Evolutionary conservation across 208 protist species (phyloP).

Genomic region (Trypanosoma grayi): DNA sequence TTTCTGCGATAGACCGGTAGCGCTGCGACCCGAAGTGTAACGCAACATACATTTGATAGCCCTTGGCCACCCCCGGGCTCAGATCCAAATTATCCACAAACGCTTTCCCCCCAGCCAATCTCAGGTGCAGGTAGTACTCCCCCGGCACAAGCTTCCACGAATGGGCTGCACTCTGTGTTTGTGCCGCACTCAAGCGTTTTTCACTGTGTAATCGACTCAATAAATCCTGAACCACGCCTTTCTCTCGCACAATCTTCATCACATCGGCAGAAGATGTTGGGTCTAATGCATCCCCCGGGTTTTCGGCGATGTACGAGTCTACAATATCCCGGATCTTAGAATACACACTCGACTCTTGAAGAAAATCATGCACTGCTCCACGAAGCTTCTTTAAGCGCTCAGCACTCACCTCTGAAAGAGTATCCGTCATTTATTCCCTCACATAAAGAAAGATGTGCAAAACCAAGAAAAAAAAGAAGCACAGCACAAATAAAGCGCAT

Average conservation of each 20-base stretch:
- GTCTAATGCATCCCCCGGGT: conserved; percentile 33
- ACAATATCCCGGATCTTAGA: conserved; percentile 87
- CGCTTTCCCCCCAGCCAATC: conserved; percentile 75
- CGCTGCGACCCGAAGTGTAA: conserved; percentile 89
- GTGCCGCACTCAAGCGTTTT: conserved; percentile 1
- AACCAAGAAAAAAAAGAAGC: conserved; percentile 3
- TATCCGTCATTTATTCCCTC: conserved; percentile 25
- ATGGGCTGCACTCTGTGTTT: conserved; percentile 1
- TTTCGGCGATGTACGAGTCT: conserved; percentile 75
- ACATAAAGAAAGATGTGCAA: conserved; percentile 6
- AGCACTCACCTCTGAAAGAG: conserved; percentile 18
- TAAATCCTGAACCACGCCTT: conserved; percentile 80
- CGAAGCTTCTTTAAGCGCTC: conserved; percentile 74
- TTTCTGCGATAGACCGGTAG: conserved; percentile 47
- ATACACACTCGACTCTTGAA: conserved; percentile 84
- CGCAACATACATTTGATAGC: conserved; percentile 57
- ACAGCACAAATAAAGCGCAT: not conserved
- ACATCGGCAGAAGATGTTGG: conserved; percentile 58
- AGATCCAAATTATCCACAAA: conserved; percentile 92
- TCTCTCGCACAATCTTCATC: conserved; percentile 82
- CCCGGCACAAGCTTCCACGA: conserved; percentile 26
- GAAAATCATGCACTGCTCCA: conserved; percentile 75
- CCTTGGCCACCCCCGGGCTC: conserved; percentile 18
- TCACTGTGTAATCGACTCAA: conserved; percentile 42
- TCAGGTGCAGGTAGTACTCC: conserved; percentile 78